phyloP scores from a whole-genome alignment of 2,329 filamentous ascomycete species.

The Alternaria alternata region DNA sequence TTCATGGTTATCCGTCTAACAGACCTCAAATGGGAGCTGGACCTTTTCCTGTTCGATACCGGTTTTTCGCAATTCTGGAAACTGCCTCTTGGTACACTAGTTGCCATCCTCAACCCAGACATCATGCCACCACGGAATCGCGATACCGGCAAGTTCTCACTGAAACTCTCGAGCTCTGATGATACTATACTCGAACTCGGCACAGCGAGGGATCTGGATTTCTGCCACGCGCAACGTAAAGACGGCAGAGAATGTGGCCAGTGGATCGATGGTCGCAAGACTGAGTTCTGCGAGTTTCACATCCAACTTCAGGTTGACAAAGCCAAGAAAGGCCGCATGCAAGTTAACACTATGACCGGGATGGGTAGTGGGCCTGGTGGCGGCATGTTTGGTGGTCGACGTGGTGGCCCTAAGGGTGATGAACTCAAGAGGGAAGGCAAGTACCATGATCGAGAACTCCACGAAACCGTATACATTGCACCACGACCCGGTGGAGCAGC shows the following conservation, averaged over 20 bases:
- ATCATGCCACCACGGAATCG: slow-evolving; percentile 86
- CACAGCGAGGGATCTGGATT: slow-evolving; percentile 82
- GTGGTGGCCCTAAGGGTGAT: slow-evolving; percentile 33
- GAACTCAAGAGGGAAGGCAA: slow-evolving; percentile 46
- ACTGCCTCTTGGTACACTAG: slow-evolving; percentile 85
- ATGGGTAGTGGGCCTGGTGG: slow-evolving; percentile 48
- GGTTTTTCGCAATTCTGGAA: slow-evolving; percentile 96
- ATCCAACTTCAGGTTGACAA: slow-evolving; percentile 82
- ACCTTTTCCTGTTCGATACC: slow-evolving; percentile 89
- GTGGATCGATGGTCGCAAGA: slow-evolving; percentile 90
- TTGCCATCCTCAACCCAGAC: slow-evolving; percentile 89
- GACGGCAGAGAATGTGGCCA: slow-evolving; percentile 80
- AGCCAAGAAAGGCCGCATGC: slow-evolving; percentile 72
- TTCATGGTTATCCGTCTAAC: slow-evolving; percentile 93
- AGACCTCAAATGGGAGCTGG: slow-evolving; percentile 88
- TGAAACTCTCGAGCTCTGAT: slow-evolving; percentile 84
- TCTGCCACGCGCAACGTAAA: slow-evolving; percentile 84
- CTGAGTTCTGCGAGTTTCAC: slow-evolving; percentile 92
- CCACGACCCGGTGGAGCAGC: slow-evolving; percentile 61
- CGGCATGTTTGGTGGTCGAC: slow-evolving; percentile 44
- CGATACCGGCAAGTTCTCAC: slow-evolving; percentile 83
- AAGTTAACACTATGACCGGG: slow-evolving; percentile 75
- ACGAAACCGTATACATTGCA: slow-evolving; percentile 58
- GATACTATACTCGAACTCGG: slow-evolving; percentile 93
- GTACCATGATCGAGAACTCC: slow-evolving; percentile 66